Evolutionary conservation across 1,139 yeast species (phyloP).

Genomic region (Spathaspora sp.): DNA sequence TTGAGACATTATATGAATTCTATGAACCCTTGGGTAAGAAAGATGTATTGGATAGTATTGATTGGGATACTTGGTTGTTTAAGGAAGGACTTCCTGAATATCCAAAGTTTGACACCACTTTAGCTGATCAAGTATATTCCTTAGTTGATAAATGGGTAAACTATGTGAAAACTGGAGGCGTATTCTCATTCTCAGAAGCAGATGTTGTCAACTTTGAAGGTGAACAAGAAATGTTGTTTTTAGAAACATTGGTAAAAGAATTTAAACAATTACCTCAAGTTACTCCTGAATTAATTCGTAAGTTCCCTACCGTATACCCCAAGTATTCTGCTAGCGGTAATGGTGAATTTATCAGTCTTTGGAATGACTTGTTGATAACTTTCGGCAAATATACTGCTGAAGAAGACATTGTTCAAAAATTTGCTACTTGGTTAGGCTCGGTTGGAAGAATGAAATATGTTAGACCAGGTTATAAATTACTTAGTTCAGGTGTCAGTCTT

Average conservation of each 20-base stretch:
- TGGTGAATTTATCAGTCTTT: conserved; percentile 33
- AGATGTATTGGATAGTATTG: conserved; percentile 20
- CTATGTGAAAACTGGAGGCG: conserved; percentile 10
- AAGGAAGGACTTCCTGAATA: conserved; percentile 31
- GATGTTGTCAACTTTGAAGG: conserved; percentile 30
- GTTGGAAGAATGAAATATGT: conserved; percentile 47
- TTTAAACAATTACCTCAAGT: conserved; percentile 17
- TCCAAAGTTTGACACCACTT: conserved; percentile 31
- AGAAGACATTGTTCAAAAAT: conserved; percentile 20
- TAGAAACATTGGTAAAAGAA: conserved; percentile 29
- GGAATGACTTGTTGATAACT: conserved; percentile 32
- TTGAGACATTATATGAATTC: conserved; percentile 30
- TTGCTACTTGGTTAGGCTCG: conserved; percentile 40
- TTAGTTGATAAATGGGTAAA: conserved; percentile 28
- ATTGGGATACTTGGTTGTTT: conserved; percentile 32
- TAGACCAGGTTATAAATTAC: conserved; percentile 39
- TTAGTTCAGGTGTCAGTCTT: conserved; percentile 25
- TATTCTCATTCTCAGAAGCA: conserved; percentile 15
- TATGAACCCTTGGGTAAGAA: conserved; percentile 22
- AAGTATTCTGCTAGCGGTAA: conserved; percentile 25
- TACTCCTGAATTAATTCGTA: conserved; percentile 17
- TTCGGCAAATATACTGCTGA: conserved; percentile 22
- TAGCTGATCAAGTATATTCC: conserved; percentile 30
- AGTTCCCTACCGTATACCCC: conserved; percentile 26
- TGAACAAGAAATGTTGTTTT: conserved; percentile 36